Base-by-base conservation (phyloP, 441 rosid species). In the Euphorbia schlechtendalii region DNA sequence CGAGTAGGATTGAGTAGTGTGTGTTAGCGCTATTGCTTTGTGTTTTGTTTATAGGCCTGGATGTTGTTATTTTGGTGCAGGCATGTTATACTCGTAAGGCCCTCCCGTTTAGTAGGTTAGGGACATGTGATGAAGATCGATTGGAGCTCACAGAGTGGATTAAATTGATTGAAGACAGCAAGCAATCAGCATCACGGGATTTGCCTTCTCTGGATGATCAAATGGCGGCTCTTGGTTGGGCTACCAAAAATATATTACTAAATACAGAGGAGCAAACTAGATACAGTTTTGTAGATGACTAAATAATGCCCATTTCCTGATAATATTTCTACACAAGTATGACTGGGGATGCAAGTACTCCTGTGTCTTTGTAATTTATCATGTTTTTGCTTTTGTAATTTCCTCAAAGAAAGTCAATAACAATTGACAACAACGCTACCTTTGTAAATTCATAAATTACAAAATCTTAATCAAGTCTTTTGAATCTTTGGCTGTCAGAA, bases 151-250 rank as follows among this genome's bases (percentile, higher is more conserved):
- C 67, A 43, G 82, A 87, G 52, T 85, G 90, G 86, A 72, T 67
- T 56, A 71, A 70, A 58, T 66, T 87, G 80, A 73, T 75, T 0
- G 71, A 78, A 62, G 83, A 82, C 24, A 79, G 88, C 83, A 73
- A 73, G 75, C 72, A 12, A 70, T 51, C 38, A 6, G 86, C 81
- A 51, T 45, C 49, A 40, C 62, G 49, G 67, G 81, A 81, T 49
- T 41, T 75, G 63, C 10, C 25, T 24, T n/a, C 10, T 11, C 53
- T 89, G 77, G 71, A 72, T 18, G 81, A 75, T 73, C 84, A 84
- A 80, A 80, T 92, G 77, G 62, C 70, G 7, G 71, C 76, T 40
- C 64, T 66, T 27, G 96, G 96, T 24, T 92, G 98, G 96, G 77
- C 84, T 59, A 68, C 70, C 17, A 87, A 84, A 75, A 88, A 85